phyloP scores from a whole-genome alignment of 169 alveolate genomes.

The Plasmodium vinckei region DNA sequence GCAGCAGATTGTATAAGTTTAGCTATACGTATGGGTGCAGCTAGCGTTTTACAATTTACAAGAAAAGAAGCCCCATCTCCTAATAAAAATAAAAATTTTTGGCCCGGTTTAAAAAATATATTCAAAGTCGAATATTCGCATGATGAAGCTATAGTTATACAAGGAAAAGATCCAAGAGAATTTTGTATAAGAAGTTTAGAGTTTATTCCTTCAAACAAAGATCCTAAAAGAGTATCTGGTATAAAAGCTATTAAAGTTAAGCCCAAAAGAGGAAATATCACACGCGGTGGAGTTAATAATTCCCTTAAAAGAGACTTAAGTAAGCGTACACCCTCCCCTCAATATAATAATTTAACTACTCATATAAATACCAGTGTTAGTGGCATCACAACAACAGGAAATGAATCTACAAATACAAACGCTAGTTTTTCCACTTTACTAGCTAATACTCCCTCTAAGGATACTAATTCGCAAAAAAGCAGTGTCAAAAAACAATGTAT shows the following conservation, averaged over 20 bases:
- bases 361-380: not conserved
- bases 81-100: slow-evolving; percentile 40
- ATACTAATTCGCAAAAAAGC: not conserved
- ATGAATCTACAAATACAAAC: not conserved
- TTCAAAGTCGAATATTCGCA: slow-evolving; percentile 81
- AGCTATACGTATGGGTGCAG: slow-evolving; percentile 84
- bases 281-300: not conserved
- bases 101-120: slow-evolving; percentile 76
- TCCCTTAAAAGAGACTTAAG: not conserved
- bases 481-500: slow-evolving; percentile 2
- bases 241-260: slow-evolving; percentile 77
- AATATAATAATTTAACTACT: not conserved
- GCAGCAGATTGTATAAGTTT: slow-evolving; percentile 85
- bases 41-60: slow-evolving; percentile 82
- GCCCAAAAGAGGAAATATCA: slow-evolving; percentile 12
- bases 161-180: slow-evolving; percentile 84
- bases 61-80: slow-evolving; percentile 76
- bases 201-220: slow-evolving; percentile 78
- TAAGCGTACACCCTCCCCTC: not conserved
- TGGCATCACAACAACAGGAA: not conserved
- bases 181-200: slow-evolving; percentile 78
- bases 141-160: slow-evolving; percentile 79
- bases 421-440: not conserved
- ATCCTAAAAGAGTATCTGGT: slow-evolving; percentile 78
- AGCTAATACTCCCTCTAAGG: not conserved